Base-by-base conservation (phyloP, 2,329 filamentous ascomycete genomes). In the Lanzia echinophila region DNA sequence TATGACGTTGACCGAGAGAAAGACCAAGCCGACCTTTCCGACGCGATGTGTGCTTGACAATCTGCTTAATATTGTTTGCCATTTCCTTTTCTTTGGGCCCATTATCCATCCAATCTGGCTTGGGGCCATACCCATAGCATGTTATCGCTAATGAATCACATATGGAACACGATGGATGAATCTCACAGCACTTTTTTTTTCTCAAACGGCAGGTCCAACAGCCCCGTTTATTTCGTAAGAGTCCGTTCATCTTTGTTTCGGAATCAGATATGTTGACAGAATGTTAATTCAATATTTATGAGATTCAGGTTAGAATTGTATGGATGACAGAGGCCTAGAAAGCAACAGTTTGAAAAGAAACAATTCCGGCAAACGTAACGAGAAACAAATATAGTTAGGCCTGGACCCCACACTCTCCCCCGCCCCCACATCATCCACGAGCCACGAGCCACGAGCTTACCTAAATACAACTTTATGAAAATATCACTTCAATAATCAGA, bases 121-220 rank as follows among this genome's bases (percentile, higher is more conserved):
- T 68, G 42, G 71, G 67, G 2, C 76, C 71, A 56, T 70, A 68
- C 60, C 75, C 82, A 56, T 79, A 66, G 62, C 82, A 84, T 17
- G 73, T 74, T 54, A 84, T 83, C 51, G 77, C 72, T 17, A 84
- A 74, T 2, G 68, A 62, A 13, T 67, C 64, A 67, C 81, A 84
- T 34, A 65, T 69, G 6, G 73, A 69, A 65, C 81, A 84, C 10
- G 73, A 63, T 11, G 80, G 79, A 2, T 71, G 73, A 22, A 62
- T 69, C 39, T 53, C 50, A 58, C 82, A 78, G 63, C 81, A 84
- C 62, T 82, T 83, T 63, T 84, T 84, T 60, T 78, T 78, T 19
- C 81, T 75, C 11, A 83, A 71, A 20, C 79, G 75, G 61, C 81
- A 84, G 55, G 63, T 67, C 59, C 64, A 61, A 31, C 59, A 61